Conservation (phyloP, 805 yeast genomes). For the Yarrowia yakushimensis region DNA sequence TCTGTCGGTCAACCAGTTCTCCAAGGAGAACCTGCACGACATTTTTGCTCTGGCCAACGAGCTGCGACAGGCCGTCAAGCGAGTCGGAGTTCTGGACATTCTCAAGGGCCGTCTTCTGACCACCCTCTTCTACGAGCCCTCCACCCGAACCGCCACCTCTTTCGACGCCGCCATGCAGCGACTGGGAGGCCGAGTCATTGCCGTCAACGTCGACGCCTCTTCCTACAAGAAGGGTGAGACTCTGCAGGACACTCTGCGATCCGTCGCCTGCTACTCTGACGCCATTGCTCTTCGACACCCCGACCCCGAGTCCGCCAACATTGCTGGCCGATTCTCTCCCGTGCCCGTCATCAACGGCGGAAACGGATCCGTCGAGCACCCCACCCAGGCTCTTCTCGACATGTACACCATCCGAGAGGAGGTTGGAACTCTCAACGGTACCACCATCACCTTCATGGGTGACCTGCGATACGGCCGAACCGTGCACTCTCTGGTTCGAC, state of each 20-base stretch:
- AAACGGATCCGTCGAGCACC: constrained; percentile 97
- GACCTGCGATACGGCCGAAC: constrained; percentile 98
- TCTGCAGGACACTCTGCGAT: constrained; percentile 91
- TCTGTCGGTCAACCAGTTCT: constrained; percentile 81
- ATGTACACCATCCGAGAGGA: constrained; percentile 98
- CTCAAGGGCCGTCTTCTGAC: constrained; percentile 87
- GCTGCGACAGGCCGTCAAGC: constrained; percentile 93
- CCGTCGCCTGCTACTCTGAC: constrained; percentile 92
- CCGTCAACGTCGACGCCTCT: constrained; percentile 80
- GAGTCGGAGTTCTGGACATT: constrained; percentile 89
- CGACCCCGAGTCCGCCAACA: constrained; percentile 81
- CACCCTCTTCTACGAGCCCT: constrained; percentile 96
- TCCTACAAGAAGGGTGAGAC: constrained; percentile 98
- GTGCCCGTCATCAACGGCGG: constrained; percentile 98
- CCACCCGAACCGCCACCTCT: constrained; percentile 94
- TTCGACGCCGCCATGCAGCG: constrained; percentile 99
- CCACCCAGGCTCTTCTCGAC: constrained; percentile 97
- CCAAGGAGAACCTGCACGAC: constrained; percentile 84
- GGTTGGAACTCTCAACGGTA: constrained; percentile 96
- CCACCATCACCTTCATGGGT: constrained; percentile 98
- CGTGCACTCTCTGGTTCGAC: constrained; percentile 89
- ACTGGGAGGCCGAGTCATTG: constrained; percentile 94
- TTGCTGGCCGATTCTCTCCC: constrained; percentile 94
- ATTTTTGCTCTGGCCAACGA: constrained; percentile 97
- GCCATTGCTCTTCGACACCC: constrained; percentile 98